Evolutionary conservation across 345 rosid species (phyloP).

Genomic region (Litchi chinensis): DNA sequence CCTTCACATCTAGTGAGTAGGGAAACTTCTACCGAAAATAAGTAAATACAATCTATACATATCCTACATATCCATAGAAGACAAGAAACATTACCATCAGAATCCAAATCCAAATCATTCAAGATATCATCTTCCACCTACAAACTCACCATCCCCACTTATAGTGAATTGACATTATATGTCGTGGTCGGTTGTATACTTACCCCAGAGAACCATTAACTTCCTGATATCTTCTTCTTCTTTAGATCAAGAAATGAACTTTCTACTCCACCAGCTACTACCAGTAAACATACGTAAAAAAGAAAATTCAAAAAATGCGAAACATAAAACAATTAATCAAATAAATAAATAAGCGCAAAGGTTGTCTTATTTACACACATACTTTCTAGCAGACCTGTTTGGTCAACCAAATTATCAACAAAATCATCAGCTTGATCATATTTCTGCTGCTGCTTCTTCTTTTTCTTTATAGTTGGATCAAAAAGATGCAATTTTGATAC

Average conservation of each 20-base stretch:
- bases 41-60: no score
- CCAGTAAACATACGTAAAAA: not conserved
- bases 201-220: not conserved
- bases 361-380: not conserved
- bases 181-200: not conserved
- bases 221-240: not conserved
- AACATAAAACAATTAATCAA: no score
- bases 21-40: no score
- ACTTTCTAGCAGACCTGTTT: not conserved
- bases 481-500: not conserved
- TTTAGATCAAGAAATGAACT: not conserved
- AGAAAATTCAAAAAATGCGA: no score
- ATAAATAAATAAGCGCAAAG: no score
- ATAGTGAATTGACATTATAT: not conserved
- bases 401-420: not conserved
- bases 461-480: constrained; percentile 4
- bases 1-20: no score
- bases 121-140: not conserved
- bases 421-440: not conserved
- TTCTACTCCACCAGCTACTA: not conserved
- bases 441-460: not conserved
- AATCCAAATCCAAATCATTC: not conserved
- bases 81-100: not conserved
- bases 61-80: no score
- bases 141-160: not conserved